Base-by-base conservation (phyloP, 2,329 filamentous ascomycete genomes). In the Stemphylium vesicarium region DNA sequence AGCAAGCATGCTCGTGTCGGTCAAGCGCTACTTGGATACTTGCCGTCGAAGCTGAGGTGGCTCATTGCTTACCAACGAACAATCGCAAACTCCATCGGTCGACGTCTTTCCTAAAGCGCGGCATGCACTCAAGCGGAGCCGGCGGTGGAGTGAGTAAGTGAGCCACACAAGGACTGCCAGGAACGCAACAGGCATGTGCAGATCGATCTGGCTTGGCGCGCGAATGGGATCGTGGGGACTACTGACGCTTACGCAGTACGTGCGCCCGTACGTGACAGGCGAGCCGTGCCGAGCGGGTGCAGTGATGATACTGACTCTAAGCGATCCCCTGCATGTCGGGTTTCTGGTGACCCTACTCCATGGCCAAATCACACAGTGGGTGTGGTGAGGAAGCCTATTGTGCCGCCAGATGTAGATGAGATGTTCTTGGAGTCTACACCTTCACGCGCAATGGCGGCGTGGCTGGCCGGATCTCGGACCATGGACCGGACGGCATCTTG, bases 1-100 rank as follows among this genome's bases (percentile, higher is more conserved):
- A 49, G 37, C 46, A 49, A 33, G 29, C 45, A 49, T 22, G 20
- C 18, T 35, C 29, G n/a, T 35, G 11, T 29, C 18, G 13, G 20
- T 31, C 29, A 26, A 49, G 37, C 46, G 18, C 16, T 35, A 41
- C 31, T 49, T 33, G 37, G 16, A 16, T 35, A 49, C 31, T 49
- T 33, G 29, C 36, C 29, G 36, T 49, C 29, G 12, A 39, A 33
- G 37, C 31, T 40, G 13, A 12, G 16, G 22, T 26, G 11, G 16
- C 6, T 15, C 22, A 15, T 7, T 39, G 36, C 45, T 40, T 48
- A 39, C 26, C 45, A 9, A 33, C 12, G 8, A 22, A 15, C 11
- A 15, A n/a, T 12, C 13, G 24, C n/a, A n/a, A 4, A 22, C 9
- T 15, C 9, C 15, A 36, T 18, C 13, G 12, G 12, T 44, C 11